phyloP scores from a whole-genome alignment of 345 rosid species.

The Brassica cretica region DNA sequence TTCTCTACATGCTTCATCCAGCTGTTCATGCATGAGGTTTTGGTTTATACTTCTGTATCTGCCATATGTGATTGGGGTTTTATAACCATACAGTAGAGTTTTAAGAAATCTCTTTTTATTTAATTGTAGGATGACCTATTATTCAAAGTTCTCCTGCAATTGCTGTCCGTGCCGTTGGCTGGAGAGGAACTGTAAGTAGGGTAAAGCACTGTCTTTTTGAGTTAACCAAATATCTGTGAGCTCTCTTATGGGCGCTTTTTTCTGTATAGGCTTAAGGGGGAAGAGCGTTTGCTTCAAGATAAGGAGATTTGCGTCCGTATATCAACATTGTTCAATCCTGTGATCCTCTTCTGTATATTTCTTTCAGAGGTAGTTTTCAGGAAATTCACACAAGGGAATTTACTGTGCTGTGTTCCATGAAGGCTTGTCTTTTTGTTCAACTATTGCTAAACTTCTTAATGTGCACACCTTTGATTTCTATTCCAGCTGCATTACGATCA shows the following conservation, averaged over 20 bases:
- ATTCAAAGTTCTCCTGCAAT: slow-evolving; percentile 73
- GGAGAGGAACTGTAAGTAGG: slow-evolving; percentile 52
- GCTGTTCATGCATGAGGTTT: slow-evolving; percentile 77
- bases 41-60: slow-evolving; percentile 21
- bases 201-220: slow-evolving; percentile 19
- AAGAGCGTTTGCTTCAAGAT: slow-evolving; percentile 38
- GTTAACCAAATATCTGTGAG: background rate
- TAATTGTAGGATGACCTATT: slow-evolving; percentile 73
- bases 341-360: slow-evolving; percentile 66
- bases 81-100: slow-evolving; percentile 6
- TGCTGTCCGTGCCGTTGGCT: slow-evolving; percentile 47
- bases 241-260: slow-evolving; percentile 6
- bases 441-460: slow-evolving; percentile 7
- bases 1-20: slow-evolving; percentile 66
- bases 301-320: slow-evolving; percentile 41
- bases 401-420: background rate
- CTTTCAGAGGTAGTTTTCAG: slow-evolving; percentile 65
- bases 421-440: slow-evolving; percentile 14
- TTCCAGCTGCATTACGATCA: slow-evolving; percentile 85
- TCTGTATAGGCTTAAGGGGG: slow-evolving; percentile 46
- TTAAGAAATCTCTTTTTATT: slow-evolving; percentile 5
- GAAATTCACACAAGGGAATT: slow-evolving; percentile 1
- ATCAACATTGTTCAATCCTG: slow-evolving; percentile 62
- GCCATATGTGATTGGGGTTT: background rate
- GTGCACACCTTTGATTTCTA: slow-evolving; percentile 4